phyloP scores from a whole-genome alignment of 345 rosid species.

The Gossypium anomalum region DNA sequence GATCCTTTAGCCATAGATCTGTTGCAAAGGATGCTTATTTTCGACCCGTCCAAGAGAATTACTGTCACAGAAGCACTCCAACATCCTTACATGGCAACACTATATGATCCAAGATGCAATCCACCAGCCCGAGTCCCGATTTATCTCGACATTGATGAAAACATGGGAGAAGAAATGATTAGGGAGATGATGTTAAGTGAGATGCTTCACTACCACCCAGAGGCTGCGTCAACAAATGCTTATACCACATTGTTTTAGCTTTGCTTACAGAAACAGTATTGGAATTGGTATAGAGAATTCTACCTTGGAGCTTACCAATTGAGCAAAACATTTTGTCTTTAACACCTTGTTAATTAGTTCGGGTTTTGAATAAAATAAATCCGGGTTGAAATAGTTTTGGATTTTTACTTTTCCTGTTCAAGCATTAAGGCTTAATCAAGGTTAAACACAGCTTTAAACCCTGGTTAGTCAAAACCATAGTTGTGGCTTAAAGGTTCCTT shows the following conservation, averaged over 20 bases:
- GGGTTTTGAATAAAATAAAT: slow-evolving; percentile 18
- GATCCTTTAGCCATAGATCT: slow-evolving; percentile 76
- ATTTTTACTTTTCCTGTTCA: not conserved
- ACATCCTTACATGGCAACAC: slow-evolving; percentile 66
- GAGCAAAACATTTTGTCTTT: too few species aligned
- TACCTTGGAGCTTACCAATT: too few species aligned
- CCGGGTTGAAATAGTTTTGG: slow-evolving; percentile 37
- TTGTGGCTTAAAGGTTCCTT: not conserved
- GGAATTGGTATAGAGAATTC: too few species aligned
- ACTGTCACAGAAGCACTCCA: slow-evolving; percentile 70
- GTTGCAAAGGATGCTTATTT: slow-evolving; percentile 66
- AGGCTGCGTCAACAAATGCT: too few species aligned
- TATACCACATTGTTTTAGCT: too few species aligned
- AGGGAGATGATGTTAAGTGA: too few species aligned
- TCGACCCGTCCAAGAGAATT: slow-evolving; percentile 72
- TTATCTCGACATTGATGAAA: too few species aligned
- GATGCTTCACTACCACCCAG: too few species aligned
- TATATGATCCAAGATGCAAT: slow-evolving; percentile 55
- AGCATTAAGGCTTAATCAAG: not conserved
- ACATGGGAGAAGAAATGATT: too few species aligned
- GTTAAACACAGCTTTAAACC: not conserved
- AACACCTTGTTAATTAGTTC: too few species aligned
- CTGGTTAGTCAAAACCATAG: not conserved
- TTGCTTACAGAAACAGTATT: too few species aligned
- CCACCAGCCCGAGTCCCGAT: slow-evolving; percentile 66